phyloP scores from a whole-genome alignment of 441 rosid genomes.

The Isatis lusitanica region DNA sequence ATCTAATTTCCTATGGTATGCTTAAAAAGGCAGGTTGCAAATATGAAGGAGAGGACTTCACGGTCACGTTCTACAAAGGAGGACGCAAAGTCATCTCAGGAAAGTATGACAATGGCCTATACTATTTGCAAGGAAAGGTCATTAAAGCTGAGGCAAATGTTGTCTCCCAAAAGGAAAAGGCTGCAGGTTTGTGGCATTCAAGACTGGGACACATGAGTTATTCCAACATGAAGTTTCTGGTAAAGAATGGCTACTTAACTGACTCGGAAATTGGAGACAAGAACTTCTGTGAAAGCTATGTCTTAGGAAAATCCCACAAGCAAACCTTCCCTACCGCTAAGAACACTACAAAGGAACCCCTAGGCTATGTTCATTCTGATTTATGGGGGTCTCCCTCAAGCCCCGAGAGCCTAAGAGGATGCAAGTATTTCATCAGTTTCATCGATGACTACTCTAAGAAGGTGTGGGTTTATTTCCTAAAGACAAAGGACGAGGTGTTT shows the following conservation, averaged over 20 bases:
- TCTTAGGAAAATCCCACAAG: neutral
- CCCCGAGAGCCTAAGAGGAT: neutral
- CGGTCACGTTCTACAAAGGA: too few relatives aligned
- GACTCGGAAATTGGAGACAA: too few relatives aligned
- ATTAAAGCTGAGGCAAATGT: too few relatives aligned
- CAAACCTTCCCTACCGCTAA: too few relatives aligned
- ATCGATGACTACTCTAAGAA: neutral
- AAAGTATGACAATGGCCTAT: too few relatives aligned
- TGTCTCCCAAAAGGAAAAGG: too few relatives aligned
- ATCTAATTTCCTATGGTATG: too few relatives aligned
- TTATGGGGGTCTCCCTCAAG: neutral
- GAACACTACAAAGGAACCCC: neutral
- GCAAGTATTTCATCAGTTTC: neutral
- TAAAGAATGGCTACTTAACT: neutral
- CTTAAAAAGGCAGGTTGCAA: too few relatives aligned
- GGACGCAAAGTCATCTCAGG: too few relatives aligned
- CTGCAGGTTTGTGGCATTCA: neutral
- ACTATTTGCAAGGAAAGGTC: too few relatives aligned
- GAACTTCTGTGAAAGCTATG: neutral
- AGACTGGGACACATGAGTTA: neutral
- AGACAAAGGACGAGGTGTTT: neutral
- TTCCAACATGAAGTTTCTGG: neutral
- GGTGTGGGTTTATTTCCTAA: neutral
- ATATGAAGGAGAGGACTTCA: too few relatives aligned
- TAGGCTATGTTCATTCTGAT: neutral